phyloP scores from a whole-genome alignment of 78 protist genomes.

The Dictyostelium brefeldianum region DNA sequence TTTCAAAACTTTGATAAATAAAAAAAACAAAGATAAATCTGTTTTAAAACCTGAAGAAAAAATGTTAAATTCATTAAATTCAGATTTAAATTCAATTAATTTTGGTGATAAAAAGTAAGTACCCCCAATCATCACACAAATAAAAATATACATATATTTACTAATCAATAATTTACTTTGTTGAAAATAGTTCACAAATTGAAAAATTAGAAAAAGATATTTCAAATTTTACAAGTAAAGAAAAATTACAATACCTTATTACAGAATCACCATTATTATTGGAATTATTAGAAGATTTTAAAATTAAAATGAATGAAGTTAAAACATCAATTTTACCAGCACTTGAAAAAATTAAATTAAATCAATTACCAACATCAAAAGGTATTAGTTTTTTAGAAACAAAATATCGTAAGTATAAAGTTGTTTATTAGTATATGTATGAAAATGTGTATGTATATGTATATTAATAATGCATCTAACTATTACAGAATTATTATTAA shows the following conservation, averaged over 20 bases:
- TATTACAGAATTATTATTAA: constrained; percentile 84
- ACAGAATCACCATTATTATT: constrained; percentile 77
- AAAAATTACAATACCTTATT: constrained; percentile 58
- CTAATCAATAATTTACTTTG: neutral
- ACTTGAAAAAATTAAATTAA: constrained; percentile 32
- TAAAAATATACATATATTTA: neutral
- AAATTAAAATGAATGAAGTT: constrained; percentile 48
- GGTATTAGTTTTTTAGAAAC: constrained; percentile 86
- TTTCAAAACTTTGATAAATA: constrained; percentile 4
- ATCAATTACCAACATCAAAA: constrained; percentile 75
- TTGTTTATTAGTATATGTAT: no score
- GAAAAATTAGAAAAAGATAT: constrained; percentile 66
- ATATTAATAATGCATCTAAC: neutral
- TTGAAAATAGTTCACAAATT: constrained; percentile 25
- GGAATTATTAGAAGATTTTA: constrained; percentile 76
- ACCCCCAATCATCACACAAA: neutral
- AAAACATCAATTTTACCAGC: constrained; percentile 58
- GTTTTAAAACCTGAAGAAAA: constrained; percentile 55
- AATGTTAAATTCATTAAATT: constrained; percentile 51
- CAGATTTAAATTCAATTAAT: constrained; percentile 61
- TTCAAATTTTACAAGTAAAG: constrained; percentile 51
- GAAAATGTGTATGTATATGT: no score
- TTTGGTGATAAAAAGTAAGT: constrained; percentile 47
- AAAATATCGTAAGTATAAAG: constrained; percentile 69
- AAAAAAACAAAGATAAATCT: constrained; percentile 24